Conservation (phyloP, 768 basidiomycete genomes). For the Russula ochroleuca region DNA sequence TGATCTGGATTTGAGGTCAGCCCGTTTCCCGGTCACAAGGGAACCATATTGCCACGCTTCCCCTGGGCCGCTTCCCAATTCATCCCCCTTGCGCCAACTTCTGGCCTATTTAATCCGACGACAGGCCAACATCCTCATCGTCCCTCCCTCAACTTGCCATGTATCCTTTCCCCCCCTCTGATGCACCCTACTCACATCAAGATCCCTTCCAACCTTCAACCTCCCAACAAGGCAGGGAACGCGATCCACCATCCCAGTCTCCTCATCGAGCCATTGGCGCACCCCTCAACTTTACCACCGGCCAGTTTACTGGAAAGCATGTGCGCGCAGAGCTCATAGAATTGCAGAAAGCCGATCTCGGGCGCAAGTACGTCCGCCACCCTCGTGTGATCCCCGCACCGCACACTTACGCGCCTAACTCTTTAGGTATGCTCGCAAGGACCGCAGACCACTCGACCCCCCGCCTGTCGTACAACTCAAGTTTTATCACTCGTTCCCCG, state of each 20-base stretch:
- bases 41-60: neutral
- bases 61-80: slow-evolving; percentile 2
- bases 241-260: slow-evolving; percentile 13
- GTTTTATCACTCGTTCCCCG: slow-evolving; percentile 27
- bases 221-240: slow-evolving; percentile 9
- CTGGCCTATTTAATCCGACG: slow-evolving; percentile 24
- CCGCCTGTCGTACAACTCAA: slow-evolving; percentile 31
- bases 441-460: slow-evolving; percentile 31
- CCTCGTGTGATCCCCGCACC: neutral
- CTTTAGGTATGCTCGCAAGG: slow-evolving; percentile 30
- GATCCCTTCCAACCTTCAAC: slow-evolving; percentile 8
- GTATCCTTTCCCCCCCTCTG: slow-evolving; percentile 15
- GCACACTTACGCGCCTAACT: neutral
- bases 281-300: slow-evolving; percentile 31
- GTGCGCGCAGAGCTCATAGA: slow-evolving; percentile 31
- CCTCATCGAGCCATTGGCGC: slow-evolving; percentile 28
- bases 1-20: slow-evolving; percentile 1
- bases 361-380: slow-evolving; percentile 31
- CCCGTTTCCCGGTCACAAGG: slow-evolving; percentile 21
- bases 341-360: slow-evolving; percentile 36
- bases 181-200: slow-evolving; percentile 1
- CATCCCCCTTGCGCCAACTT: slow-evolving; percentile 21
- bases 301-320: slow-evolving; percentile 34
- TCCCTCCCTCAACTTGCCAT: slow-evolving; percentile 14
- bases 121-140: neutral